phyloP scores from a whole-genome alignment of 768 basidiomycete species.

The Podaxis sp. region DNA sequence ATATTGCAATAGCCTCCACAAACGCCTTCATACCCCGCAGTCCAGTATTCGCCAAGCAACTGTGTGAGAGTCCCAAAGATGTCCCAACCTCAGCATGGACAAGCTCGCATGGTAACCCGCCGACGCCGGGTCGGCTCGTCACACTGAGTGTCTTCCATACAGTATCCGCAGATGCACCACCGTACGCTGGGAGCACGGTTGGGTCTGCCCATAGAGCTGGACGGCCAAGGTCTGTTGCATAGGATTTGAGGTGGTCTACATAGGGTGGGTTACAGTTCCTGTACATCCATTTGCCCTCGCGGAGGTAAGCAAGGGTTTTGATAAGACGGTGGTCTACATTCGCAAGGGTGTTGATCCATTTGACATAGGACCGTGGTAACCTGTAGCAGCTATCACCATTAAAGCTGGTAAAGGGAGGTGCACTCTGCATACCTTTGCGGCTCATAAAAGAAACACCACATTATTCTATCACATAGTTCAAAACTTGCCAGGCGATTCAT shows the following conservation, averaged over 20 bases:
- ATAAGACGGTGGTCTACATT: conserved; percentile 61
- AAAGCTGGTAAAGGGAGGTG: background rate
- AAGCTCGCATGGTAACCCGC: conserved; percentile 74
- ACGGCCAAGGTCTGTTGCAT: conserved; percentile 53
- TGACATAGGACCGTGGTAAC: conserved; percentile 63
- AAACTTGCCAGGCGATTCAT: conserved; percentile 1
- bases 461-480: conserved; percentile 49
- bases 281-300: conserved; percentile 60
- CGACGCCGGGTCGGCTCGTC: conserved; percentile 44
- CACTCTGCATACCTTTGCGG: conserved; percentile 50
- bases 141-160: conserved; percentile 58
- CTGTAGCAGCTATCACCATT: conserved; percentile 22
- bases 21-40: conserved; percentile 56
- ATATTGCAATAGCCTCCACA: conserved; percentile 57
- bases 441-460: conserved; percentile 87
- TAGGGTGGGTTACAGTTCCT: conserved; percentile 33
- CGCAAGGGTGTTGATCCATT: conserved; percentile 74
- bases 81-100: conserved; percentile 58
- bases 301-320: conserved; percentile 46
- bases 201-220: conserved; percentile 65
- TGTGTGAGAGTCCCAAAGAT: conserved; percentile 41
- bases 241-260: conserved; percentile 36
- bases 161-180: conserved; percentile 45
- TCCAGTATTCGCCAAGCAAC: conserved; percentile 55
- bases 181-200: conserved; percentile 52